Evolutionary conservation across 164 flowering plant species (phyloP), one percentile per base, ranked within the genome.

Genomic region (Stephania yunnanensis): DNA sequence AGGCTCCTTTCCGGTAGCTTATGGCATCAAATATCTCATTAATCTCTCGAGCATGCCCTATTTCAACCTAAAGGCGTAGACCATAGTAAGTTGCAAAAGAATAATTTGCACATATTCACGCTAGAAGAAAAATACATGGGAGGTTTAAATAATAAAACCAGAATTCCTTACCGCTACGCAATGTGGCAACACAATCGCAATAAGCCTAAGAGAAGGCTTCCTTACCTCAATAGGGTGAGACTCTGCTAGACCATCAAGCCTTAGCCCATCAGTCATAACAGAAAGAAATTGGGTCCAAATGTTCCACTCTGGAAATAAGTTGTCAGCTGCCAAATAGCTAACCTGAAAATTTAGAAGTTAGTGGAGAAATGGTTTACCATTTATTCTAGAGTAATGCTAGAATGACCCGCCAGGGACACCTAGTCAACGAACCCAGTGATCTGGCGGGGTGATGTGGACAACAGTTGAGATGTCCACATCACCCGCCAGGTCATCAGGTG

Each of bases 241-340:
- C 82, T 90, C 98, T 22, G 85, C 89, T 64, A 95, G 96, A 20
- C 90, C 97, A 85, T 95, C 98, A 75, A 95, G 76, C 75, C 87
- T 86, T 65, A 93, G 97, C 63, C 99, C 99, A 65, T 81, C 92
- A 68, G 89, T 87, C 72, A 85, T 85, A 82, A 91, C 85, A 72
- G 87, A 92, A 69, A 93, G 93, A 86, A 95, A 95, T 76, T 93
- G 99, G 76, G 93, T 92, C 99, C 99, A 95, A 81, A 95, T 83
- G 79, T 93, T 85, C 99, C 97, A 95, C 69, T 92, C 95, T 15
- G 99, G 99, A 79, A 93, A 95, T 78, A 95, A 76, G 84, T 80
- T 81, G 86, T 95, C 99, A 83, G 85, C 76, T 12, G 99, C 95
- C 63, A 95, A 83, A 82, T 95, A 95, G 83, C 97, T 90, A 70